A percentile compares a stretch with the other conserved stretches of the same genome.
Conservation (phyloP, 257 asterid species). For the Cruciata laevipes region DNA sequence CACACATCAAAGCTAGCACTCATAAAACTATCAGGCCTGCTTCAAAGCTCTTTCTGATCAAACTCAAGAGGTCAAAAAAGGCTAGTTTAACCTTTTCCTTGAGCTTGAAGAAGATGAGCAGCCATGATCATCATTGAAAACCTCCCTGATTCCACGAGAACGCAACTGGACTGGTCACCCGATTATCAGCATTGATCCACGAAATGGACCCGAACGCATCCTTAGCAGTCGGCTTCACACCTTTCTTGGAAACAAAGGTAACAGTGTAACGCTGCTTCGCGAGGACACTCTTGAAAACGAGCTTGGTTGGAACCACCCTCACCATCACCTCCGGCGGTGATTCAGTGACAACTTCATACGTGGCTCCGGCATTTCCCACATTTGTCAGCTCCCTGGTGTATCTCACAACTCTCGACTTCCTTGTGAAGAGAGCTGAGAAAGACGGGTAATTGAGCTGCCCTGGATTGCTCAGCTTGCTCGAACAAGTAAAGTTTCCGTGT, state of each 20-base stretch:
- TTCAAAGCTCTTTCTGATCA: neutral
- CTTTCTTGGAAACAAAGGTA: constrained; percentile 52
- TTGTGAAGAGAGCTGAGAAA: constrained; percentile 58
- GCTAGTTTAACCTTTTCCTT: neutral
- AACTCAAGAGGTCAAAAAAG: constrained; percentile 2
- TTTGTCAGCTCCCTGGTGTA: constrained; percentile 62
- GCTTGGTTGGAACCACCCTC: constrained; percentile 49
- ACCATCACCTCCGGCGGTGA: constrained; percentile 41
- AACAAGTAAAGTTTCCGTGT: constrained; percentile 51
- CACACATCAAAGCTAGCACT: neutral
- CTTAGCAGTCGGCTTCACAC: constrained; percentile 9
- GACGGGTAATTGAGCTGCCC: constrained; percentile 89
- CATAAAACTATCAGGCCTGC: neutral
- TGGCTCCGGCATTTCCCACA: constrained; percentile 57
- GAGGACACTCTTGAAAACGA: constrained; percentile 44
- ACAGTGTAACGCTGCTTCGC: constrained; percentile 46
- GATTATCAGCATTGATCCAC: constrained; percentile 53
- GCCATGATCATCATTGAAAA: neutral
- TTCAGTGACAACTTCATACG: constrained; percentile 34
- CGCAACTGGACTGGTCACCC: constrained; percentile 67
- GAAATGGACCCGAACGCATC: constrained; percentile 60
- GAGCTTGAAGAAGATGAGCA: constrained; percentile 1
- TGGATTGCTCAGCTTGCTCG: constrained; percentile 43
- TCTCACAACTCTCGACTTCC: constrained; percentile 47
- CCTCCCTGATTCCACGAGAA: constrained; percentile 46